Evolutionary conservation across 2,329 filamentous ascomycete species (phyloP), one percentile per base, ranked within the genome.

Genomic region (Cladophialophora immunda): DNA sequence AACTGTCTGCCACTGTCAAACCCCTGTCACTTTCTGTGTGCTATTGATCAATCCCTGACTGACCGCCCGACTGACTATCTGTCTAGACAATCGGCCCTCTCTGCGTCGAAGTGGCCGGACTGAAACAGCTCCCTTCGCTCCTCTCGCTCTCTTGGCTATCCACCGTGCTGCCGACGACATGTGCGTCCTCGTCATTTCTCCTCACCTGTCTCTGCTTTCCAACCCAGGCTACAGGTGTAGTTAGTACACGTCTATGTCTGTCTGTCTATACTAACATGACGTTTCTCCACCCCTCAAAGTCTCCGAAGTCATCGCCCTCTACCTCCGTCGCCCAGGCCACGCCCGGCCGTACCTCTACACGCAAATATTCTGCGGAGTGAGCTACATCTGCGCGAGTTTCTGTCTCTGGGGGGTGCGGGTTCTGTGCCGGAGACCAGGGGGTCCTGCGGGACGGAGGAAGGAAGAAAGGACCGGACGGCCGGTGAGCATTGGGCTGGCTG

Each of bases 291-390:
- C n/a, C n/a, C n/a, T n/a, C n/a, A 32, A 58, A 59, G 79, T 85
- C 68, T 82, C 81, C 2, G 84, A 86, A 69, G 77, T 82, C 0
- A 86, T 86, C 67, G 84, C 81, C 0, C 75, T 86, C 5, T 79
- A 84, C 69, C 82, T 86, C 61, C 81, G 84, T 9, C 75, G 75
- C 0, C 77, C 78, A 6, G 54, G 45, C 15, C 83, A 83, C 25
- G 75, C 76, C 0, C 76, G 78, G 0, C 77, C 73, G 11, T 86
- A 86, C 71, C 79, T 84, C 0, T 82, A 83, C 3, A 80, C 83
- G 1, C 84, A 85, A 67, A 68, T 86, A 7, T 86, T 85, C 64
- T 80, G 82, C 0, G 84, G 83, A 3, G n/a, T 70, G 2, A 68
- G 68, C 19, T 74, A 74, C 38, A 41, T 73, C 30, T 50, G 70